Evolutionary conservation across 176 grass and related monocot genomes (phyloP).

Genomic region (Pontederia crassipes): DNA sequence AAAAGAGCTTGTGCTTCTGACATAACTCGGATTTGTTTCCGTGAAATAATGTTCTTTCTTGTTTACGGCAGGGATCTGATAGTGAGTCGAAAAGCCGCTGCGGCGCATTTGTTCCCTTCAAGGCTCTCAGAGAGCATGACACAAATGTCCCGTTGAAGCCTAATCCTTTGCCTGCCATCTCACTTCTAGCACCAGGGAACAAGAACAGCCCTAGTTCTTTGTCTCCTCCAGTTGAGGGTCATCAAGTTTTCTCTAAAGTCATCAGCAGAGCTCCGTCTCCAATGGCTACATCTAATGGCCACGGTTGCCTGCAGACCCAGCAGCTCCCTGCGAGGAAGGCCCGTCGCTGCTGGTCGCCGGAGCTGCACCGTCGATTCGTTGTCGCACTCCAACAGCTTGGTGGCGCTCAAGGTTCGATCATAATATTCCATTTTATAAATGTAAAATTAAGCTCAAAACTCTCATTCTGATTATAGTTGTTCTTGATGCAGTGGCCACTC

Average conservation of each 20-base stretch:
- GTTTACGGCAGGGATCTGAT: background rate
- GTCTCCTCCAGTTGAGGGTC: background rate
- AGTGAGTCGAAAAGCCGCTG: background rate
- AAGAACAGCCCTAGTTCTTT: background rate
- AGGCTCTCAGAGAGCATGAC: background rate
- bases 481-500: constrained; percentile 54
- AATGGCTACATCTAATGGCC: background rate
- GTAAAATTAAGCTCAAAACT: background rate
- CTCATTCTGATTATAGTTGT: background rate
- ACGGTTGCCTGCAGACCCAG: background rate
- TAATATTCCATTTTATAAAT: background rate
- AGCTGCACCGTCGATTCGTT: constrained; percentile 70
- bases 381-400: constrained; percentile 71
- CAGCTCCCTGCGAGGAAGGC: constrained; percentile 42
- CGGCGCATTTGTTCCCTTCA: background rate
- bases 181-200: background rate
- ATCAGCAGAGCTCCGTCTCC: background rate
- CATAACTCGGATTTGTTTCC: background rate
- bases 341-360: constrained; percentile 77
- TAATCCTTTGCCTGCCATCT: background rate
- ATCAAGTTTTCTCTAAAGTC: background rate
- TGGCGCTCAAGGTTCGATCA: constrained; percentile 44
- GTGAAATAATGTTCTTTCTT: background rate
- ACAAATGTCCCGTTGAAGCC: too few relatives aligned
- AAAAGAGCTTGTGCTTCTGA: background rate